Evolutionary conservation across 2,329 filamentous ascomycete genomes (phyloP).

Genomic region (Colletotrichum tamarilloi): DNA sequence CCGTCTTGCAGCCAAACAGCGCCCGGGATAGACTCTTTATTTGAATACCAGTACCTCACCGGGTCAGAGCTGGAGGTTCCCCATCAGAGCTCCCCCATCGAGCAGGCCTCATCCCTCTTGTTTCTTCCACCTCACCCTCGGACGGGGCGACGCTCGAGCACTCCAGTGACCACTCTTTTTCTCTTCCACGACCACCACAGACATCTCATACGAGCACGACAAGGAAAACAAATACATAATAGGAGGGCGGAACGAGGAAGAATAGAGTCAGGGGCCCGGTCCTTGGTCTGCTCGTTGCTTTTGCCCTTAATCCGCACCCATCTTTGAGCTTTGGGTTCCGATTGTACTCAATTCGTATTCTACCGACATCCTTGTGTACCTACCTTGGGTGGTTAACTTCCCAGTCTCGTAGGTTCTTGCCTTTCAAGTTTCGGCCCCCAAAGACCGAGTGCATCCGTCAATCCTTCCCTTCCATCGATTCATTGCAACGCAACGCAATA

Average conservation of each 20-base stretch:
- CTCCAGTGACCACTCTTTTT: not conserved
- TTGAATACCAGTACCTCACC: not conserved
- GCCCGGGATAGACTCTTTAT: not conserved
- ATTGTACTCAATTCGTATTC: not conserved
- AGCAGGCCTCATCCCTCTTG: slow-evolving; percentile 9
- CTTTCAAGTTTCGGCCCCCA: not conserved
- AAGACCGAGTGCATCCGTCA: not conserved
- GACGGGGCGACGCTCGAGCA: slow-evolving; percentile 5
- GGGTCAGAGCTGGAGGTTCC: not conserved
- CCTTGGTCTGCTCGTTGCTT: not conserved
- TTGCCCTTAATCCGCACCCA: not conserved
- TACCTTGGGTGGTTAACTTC: not conserved
- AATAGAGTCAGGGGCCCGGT: not conserved
- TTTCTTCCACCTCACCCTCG: not conserved
- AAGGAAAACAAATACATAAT: not conserved
- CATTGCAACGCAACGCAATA: not conserved
- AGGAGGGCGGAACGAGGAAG: not conserved
- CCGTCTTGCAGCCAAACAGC: not conserved
- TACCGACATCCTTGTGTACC: not conserved
- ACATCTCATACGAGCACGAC: not conserved
- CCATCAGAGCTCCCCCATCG: not conserved
- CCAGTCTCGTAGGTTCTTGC: not conserved
- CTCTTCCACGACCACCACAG: not conserved
- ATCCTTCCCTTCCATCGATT: not conserved
- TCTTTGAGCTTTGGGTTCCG: not conserved